A percentile compares a stretch with the other conserved stretches of the same genome.
These are phyloP conservation scores for Saccharum hybrid DNA, from an alignment of 202 grass and related monocot genomes.

Conservation along the genomic window DNA sequence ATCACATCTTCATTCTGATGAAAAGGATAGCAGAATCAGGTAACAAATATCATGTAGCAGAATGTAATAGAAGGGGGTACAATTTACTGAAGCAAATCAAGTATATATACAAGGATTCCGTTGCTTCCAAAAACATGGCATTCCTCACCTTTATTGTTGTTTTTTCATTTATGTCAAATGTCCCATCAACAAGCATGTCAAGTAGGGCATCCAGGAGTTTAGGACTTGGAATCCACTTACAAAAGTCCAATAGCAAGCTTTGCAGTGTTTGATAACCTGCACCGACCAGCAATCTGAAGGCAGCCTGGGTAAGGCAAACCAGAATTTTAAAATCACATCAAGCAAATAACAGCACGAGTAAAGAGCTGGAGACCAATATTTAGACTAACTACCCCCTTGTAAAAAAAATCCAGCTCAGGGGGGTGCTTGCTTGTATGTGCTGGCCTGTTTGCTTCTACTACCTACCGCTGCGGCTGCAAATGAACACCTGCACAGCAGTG, in stretches of 20 bases:
- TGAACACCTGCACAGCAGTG: not conserved
- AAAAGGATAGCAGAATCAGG: slow-evolving; percentile 29
- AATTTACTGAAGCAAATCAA: slow-evolving; percentile 43
- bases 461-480: not conserved
- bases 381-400: slow-evolving; percentile 15
- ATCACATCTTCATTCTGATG: slow-evolving; percentile 88
- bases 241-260: slow-evolving; percentile 95
- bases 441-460: not conserved
- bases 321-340: slow-evolving; percentile 27
- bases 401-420: slow-evolving; percentile 11
- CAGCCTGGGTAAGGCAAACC: slow-evolving; percentile 65
- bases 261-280: slow-evolving; percentile 92
- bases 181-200: slow-evolving; percentile 96
- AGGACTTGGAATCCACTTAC: slow-evolving; percentile 83
- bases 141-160: slow-evolving; percentile 75
- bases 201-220: slow-evolving; percentile 81
- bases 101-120: slow-evolving; percentile 20
- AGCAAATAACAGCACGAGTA: slow-evolving; percentile 28
- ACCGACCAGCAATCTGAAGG: slow-evolving; percentile 90
- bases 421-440: not conserved
- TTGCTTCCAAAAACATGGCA: slow-evolving; percentile 38
- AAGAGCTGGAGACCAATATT: slow-evolving; percentile 18
- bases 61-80: slow-evolving; percentile 38
- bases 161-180: slow-evolving; percentile 84
- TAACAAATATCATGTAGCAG: slow-evolving; percentile 45